Evolutionary conservation across 352 stramenopile genomes (phyloP).

Genomic region (Phytophthora kernoviae): DNA sequence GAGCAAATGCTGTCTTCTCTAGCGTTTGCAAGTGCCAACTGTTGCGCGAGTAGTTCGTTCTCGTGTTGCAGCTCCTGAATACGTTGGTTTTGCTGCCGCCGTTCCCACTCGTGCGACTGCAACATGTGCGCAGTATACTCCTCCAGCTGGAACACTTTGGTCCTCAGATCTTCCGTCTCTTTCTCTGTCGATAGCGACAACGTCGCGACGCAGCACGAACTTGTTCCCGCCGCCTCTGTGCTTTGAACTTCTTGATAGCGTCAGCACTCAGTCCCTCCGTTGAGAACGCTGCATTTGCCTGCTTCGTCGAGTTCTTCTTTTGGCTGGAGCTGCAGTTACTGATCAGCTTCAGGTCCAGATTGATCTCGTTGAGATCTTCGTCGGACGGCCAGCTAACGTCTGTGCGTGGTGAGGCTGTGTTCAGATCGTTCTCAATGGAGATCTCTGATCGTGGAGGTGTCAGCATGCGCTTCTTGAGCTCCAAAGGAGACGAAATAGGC

Average conservation of each 20-base stretch:
- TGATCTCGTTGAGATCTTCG: conserved; percentile 38
- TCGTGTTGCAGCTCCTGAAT: conserved; percentile 47
- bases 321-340: background rate
- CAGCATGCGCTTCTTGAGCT: conserved; percentile 57
- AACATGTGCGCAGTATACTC: conserved; percentile 68
- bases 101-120: conserved; percentile 61
- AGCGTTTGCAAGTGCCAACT: conserved; percentile 9
- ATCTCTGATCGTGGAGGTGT: conserved; percentile 16
- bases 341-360: conserved; percentile 18
- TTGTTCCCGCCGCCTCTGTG: conserved; percentile 63
- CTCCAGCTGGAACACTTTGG: conserved; percentile 73
- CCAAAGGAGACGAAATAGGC: conserved; percentile 27
- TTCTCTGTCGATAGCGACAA: conserved; percentile 64
- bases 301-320: conserved; percentile 1
- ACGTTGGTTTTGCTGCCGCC: conserved; percentile 47
- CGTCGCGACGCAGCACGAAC: conserved; percentile 61
- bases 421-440: conserved; percentile 25
- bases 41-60: conserved; percentile 43
- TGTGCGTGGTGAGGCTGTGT: conserved; percentile 37
- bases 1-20: conserved; percentile 14
- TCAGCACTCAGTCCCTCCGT: conserved; percentile 47
- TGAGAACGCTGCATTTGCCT: conserved; percentile 18
- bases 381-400: conserved; percentile 50
- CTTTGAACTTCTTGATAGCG: conserved; percentile 62
- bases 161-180: conserved; percentile 69